Evolutionary conservation across 2,329 filamentous ascomycete genomes (phyloP), one percentile per base, ranked within the genome.

Genomic region (Pseudogymnoascus pannorum): DNA sequence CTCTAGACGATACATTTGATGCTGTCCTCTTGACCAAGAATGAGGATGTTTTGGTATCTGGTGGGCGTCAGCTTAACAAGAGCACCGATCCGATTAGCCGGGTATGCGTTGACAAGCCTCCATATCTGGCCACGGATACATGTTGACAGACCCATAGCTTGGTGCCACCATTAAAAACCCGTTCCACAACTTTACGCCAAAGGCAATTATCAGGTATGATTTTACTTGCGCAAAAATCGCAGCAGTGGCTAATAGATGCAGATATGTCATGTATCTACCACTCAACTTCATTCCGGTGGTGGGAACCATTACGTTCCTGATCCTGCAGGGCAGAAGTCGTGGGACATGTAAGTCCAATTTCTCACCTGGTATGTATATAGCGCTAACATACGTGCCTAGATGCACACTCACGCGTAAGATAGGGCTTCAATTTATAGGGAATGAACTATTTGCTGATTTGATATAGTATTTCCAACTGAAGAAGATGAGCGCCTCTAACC

Each of bases 281-380:
- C 80, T 97, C 64, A 97, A 97, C 77, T 92, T 96, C 72, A 92
- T 97, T 59, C 93, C 93, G 0, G 81, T 97, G 0, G 84, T 96
- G 16, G 93, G 93, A 5, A 96, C 92, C 0, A 77, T 86, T 6
- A 77, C 92, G 4, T 97, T 96, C 73, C 81, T 97, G 33, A 72
- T 88, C 26, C 72, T 95, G 14, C 91, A 96, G 74, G 88, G 87
- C 62, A 77, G 79, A 26, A 74, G 72, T 60, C 75, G 81, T 59
- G 81, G 81, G 29, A 58, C 72, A 75, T 60, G 69, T 33, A 57
- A 38, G 48, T 14, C 60, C n/a, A 22, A 59, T 3, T 11, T 38
- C 16, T 12, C 26, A 7, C 6, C 11, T 8, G n/a, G 3, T 1
- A 20, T 20, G 4, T 18, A 9, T 2, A 54, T 7, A 54, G 26